Conservation (phyloP, 805 yeast genomes). For the Saccharomycopsis guyanensis region DNA sequence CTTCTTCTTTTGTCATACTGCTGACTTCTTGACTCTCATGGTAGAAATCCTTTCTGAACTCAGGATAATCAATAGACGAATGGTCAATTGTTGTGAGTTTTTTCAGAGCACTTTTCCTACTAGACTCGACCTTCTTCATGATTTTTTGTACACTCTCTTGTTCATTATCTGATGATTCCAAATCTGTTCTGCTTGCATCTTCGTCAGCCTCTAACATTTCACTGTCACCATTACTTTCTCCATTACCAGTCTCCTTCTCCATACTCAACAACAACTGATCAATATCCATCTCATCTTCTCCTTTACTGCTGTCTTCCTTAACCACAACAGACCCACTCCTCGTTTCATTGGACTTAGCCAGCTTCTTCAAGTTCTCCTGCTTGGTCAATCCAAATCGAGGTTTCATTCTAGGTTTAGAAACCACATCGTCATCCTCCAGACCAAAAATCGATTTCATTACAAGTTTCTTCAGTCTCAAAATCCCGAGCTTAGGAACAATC, state of each 20-base stretch:
- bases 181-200: constrained; percentile 3
- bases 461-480: neutral
- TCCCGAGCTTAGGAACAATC: neutral
- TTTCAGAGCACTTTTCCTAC: constrained; percentile 9
- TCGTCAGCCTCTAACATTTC: constrained; percentile 17
- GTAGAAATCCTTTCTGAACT: constrained; percentile 58
- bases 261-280: neutral
- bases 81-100: constrained; percentile 15
- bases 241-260: neutral
- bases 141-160: constrained; percentile 11
- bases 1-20: constrained; percentile 45
- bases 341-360: neutral
- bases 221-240: neutral
- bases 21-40: constrained; percentile 48
- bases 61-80: constrained; percentile 33
- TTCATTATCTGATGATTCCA: constrained; percentile 1
- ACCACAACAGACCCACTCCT: too few species aligned
- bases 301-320: neutral
- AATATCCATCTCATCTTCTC: neutral
- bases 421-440: neutral
- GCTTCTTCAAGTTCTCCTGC: neutral
- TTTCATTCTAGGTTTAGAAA: neutral
- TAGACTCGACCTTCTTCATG: constrained; percentile 9
- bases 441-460: neutral
- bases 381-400: neutral